Evolutionary conservation across 2,329 filamentous ascomycete species (phyloP), one percentile per base, ranked within the genome.

Genomic region (Ophiostoma quercus): DNA sequence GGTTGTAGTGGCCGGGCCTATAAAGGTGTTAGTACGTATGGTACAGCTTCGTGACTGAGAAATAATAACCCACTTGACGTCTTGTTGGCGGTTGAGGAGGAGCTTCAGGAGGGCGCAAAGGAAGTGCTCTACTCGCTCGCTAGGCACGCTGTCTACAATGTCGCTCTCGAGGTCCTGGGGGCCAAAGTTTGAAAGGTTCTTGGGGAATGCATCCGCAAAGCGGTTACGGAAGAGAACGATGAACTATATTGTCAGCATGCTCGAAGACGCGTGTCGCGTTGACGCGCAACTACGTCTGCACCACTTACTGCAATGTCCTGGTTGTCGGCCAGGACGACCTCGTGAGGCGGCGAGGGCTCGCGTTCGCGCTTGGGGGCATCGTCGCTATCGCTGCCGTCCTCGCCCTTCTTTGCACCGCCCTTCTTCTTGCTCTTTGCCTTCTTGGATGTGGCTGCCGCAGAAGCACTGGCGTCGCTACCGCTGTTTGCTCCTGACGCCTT

Each of bases 171-270:
- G 87, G 79, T 99, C 96, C 80, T 99, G 94, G 14, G 95, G 95
- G 29, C 95, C 95, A 74, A 96, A 92, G 78, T 97, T 92, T 74
- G 92, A 85, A 47, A 96, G 84, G 41, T 92, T 95, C 79, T 93
- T 90, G 66, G 94, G 90, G 74, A 99, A 95, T 72, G 88, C 90
- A 72, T 97, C 93, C 80, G 86, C 89, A 80, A 99, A 98, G 77
- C 95, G 92, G 79, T 91, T 91, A 79, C 94, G 89, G 81, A 98
- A 99, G 92, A 97, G 97, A 74, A 98, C 92, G 79, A 99, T 92
- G 81, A 99, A 97, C 92, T 97, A 76, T 75, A 76, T 76, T 70
- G 71, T 37, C 72, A 74, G 71, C 75, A 71, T 77, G 74, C 77
- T 76, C 72, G 6, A 16, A 19, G 43, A 37, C 60, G 60, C 60